A percentile compares a stretch with the other conserved stretches of the same genome.
Conservation (phyloP, 1,139 yeast species). For the Yamadazyma epiphylla region DNA sequence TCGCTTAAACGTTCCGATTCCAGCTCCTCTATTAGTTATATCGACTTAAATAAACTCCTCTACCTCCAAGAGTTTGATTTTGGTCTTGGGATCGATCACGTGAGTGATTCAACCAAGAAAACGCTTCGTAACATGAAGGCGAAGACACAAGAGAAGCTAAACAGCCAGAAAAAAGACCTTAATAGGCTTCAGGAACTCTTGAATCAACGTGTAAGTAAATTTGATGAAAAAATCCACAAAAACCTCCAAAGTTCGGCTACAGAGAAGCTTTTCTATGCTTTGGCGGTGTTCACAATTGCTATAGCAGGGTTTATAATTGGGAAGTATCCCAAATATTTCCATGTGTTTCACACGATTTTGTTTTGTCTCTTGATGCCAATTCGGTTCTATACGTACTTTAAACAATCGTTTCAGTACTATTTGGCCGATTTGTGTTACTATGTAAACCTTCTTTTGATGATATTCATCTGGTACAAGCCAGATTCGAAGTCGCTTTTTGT, state of each 20-base stretch:
- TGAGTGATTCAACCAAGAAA: conserved; percentile 33
- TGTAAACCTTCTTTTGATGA: conserved; percentile 67
- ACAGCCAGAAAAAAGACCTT: conserved; percentile 20
- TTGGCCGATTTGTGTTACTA: conserved; percentile 93
- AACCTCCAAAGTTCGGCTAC: conserved; percentile 56
- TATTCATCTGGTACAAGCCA: conserved; percentile 83
- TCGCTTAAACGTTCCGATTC: conserved; percentile 26
- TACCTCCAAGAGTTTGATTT: conserved; percentile 43
- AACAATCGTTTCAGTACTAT: conserved; percentile 76
- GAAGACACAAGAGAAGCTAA: conserved; percentile 30
- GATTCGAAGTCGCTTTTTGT: conserved; percentile 66
- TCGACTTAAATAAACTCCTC: conserved; percentile 35
- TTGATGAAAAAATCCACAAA: conserved; percentile 54
- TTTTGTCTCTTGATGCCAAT: conserved; percentile 74
- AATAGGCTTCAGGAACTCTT: conserved; percentile 30
- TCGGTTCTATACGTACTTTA: conserved; percentile 77
- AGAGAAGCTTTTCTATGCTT: conserved; percentile 79
- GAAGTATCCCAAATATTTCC: conserved; percentile 71
- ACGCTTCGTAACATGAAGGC: conserved; percentile 32
- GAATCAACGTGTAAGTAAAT: conserved; percentile 41
- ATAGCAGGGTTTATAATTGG: conserved; percentile 77
- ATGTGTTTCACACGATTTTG: conserved; percentile 65
- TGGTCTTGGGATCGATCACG: conserved; percentile 37
- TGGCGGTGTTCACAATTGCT: conserved; percentile 67
- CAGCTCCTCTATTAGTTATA: conserved; percentile 28